Conservation (phyloP, 495 filamentous ascomycete species). For the Penicillium antarcticum region DNA sequence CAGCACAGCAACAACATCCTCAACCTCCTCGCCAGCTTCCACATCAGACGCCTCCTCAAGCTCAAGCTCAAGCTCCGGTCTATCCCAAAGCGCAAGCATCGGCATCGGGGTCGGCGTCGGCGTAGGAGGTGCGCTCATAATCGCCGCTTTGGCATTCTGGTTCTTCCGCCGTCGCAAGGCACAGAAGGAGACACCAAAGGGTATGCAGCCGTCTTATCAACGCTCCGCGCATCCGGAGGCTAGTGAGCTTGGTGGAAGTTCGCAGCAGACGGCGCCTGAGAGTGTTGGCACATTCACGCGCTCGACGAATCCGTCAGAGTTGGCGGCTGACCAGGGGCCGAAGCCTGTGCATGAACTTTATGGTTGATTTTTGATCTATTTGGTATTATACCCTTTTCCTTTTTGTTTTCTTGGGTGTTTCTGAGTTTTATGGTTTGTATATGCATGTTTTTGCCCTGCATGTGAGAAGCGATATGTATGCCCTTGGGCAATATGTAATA, state of each 20-base stretch:
- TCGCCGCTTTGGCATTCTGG: neutral
- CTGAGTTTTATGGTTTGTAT: neutral
- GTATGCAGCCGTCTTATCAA: neutral
- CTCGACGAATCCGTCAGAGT: neutral
- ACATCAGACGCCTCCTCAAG: neutral
- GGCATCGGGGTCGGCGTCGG: constrained; percentile 9
- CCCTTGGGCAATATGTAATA: neutral
- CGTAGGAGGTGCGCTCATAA: neutral
- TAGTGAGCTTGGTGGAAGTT: constrained; percentile 1
- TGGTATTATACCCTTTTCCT: neutral
- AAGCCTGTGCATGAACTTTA: constrained; percentile 2
- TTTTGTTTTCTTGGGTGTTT: neutral
- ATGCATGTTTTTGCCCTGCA: neutral
- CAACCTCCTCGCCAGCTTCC: neutral
- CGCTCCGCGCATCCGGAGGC: neutral
- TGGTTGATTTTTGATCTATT: neutral
- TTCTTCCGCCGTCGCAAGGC: neutral
- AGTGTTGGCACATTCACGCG: neutral
- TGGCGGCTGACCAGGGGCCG: neutral
- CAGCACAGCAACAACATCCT: neutral
- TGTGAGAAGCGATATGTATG: too few relatives aligned
- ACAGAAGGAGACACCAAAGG: neutral
- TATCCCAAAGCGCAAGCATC: constrained; percentile 6
- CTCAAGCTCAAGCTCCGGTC: neutral
- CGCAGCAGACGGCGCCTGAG: neutral